Base-by-base conservation (phyloP, 768 basidiomycete species). In the Epithele typhae region DNA sequence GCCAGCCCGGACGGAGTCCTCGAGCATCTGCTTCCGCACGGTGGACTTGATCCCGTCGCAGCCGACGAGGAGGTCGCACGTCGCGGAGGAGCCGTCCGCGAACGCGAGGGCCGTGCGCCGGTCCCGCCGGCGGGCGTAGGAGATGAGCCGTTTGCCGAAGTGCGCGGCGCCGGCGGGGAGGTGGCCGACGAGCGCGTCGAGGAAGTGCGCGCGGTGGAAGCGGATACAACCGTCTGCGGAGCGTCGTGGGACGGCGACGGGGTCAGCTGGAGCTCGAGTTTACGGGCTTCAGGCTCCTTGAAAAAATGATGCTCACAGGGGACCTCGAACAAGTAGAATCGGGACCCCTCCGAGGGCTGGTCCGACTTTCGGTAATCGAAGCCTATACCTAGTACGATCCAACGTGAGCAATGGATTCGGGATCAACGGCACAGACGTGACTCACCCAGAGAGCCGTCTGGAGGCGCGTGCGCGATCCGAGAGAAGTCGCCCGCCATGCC, bases 201-300 rank as follows among this genome's bases (percentile, higher is more conserved):
- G 67, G 48, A 78, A 76, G 34, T 70, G 67, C 5, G 75, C 74
- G 12, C 76, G 65, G 54, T 78, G 75, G 47, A 75, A 75, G 1
- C 72, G 68, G 32, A 73, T 72, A 34, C 56, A 59, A 1, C 57
- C 56, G 44, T 59, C 61, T 64, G 36, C 24, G 14, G 18, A n/a
- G 6, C 4, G 22, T 40, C 6, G 38, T n/a, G 6, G 15, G n/a
- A n/a, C n/a, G n/a, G n/a, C n/a, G n/a, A n/a, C n/a, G 6, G 17
- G 24, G 22, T 37, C 18, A 12, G n/a, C 6, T 27, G 30, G 19
- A 7, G 27, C 32, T 9, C 15, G 9, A 32, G 15, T 32, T 32
- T 32, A 9, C 30, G 30, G 15, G 30, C 18, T 4, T 18, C 12
- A 33, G 15, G 33, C 8, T 17, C 9, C 15, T 9, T 32, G 30